Percentiles rank a stretch among this genome's conserved stretches.
Evolutionary conservation across 306 rosid genomes (phyloP).

Genomic region (Vigna unguiculata): DNA sequence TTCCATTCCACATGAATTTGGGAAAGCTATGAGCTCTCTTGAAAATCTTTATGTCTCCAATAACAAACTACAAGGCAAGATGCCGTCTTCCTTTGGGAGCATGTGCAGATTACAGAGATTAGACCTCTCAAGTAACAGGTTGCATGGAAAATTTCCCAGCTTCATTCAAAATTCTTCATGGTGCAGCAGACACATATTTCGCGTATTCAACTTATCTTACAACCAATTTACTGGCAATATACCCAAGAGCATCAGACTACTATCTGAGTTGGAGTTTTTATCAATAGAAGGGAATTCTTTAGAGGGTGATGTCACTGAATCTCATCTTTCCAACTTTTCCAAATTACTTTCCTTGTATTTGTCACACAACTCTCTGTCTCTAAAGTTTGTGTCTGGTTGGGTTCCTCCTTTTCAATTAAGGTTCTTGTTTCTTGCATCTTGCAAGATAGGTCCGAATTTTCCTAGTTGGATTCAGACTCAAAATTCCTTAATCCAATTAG

Average conservation of each 20-base stretch:
- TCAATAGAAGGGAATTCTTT: too few species aligned
- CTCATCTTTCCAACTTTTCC: background rate
- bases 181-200: too few species aligned
- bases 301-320: background rate
- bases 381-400: background rate
- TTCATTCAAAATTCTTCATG: too few species aligned
- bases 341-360: background rate
- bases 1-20: constrained; percentile 2
- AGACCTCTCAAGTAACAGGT: too few species aligned
- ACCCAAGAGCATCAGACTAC: too few species aligned
- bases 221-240: too few species aligned
- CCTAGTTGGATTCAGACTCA: background rate
- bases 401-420: background rate
- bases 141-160: too few species aligned
- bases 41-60: fast-evolving
- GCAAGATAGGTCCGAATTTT: background rate
- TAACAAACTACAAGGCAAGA: constrained; percentile 23
- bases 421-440: background rate
- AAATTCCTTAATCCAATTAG: background rate
- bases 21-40: background rate
- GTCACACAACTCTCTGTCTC: background rate
- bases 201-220: too few species aligned
- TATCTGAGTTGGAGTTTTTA: too few species aligned
- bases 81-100: constrained; percentile 2
- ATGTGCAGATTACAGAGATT: constrained; percentile 26